Percentiles rank a stretch among this genome's conserved stretches.
Conservation (phyloP, 768 basidiomycete species). For the Termitomyces sp. region DNA sequence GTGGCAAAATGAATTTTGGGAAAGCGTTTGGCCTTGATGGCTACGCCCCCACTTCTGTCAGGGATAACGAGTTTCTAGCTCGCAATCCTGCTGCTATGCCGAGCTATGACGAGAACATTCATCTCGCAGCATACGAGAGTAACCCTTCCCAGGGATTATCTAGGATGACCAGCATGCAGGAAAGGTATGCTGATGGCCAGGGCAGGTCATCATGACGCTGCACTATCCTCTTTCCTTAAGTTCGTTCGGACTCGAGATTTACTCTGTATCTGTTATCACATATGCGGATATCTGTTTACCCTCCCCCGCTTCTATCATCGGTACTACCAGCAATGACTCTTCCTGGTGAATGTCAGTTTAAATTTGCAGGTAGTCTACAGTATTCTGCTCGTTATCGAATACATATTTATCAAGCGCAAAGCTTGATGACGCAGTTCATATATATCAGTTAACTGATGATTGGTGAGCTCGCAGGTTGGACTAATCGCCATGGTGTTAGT, state of each 20-base stretch:
- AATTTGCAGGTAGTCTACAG: no score
- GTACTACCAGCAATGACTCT: no score
- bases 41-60: background rate
- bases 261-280: background rate
- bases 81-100: slow-evolving; percentile 6
- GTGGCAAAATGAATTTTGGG: slow-evolving; percentile 23
- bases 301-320: no score
- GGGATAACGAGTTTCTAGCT: slow-evolving; percentile 1
- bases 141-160: background rate
- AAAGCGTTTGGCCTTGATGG: slow-evolving; percentile 32
- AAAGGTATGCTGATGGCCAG: background rate
- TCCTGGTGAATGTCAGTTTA: no score
- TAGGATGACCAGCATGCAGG: background rate
- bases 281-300: no score
- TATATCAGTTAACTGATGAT: no score
- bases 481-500: no score
- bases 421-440: no score
- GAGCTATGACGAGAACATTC: slow-evolving; percentile 16
- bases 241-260: background rate
- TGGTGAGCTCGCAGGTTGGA: no score
- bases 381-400: no score
- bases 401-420: no score
- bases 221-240: background rate
- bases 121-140: slow-evolving; percentile 11
- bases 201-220: background rate